A percentile compares a stretch with the other conserved stretches of the same genome.
These are phyloP conservation scores for Pichiaceae sp. DNA, from an alignment of 1,139 yeast species.

Conservation along the genomic window DNA sequence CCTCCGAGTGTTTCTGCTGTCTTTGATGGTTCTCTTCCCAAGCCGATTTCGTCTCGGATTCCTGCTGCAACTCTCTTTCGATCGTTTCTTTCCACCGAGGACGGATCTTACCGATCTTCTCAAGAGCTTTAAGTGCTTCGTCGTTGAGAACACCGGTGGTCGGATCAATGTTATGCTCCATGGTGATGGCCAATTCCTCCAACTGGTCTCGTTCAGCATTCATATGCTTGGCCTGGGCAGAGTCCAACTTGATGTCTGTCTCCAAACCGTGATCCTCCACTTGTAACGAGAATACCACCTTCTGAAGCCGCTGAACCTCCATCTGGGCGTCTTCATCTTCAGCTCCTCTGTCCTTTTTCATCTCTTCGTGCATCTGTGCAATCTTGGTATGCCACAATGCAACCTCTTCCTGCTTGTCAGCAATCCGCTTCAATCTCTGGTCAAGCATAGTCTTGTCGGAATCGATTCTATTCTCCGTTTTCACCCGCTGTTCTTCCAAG, in stretches of 20 bases:
- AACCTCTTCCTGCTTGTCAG: constrained; percentile 24
- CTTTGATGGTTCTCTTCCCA: constrained; percentile 26
- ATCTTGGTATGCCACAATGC: constrained; percentile 23
- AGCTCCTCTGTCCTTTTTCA: constrained; percentile 11
- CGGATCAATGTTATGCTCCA: constrained; percentile 23
- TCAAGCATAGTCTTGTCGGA: constrained; percentile 22
- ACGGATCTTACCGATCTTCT: constrained; percentile 18
- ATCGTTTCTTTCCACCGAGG: constrained; percentile 23
- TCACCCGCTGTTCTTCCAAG: constrained; percentile 33
- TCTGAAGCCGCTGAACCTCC: constrained; percentile 22
- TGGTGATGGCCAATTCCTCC: constrained; percentile 19
- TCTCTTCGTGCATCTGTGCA: constrained; percentile 17
- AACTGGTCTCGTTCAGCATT: constrained; percentile 23
- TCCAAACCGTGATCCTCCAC: constrained; percentile 28
- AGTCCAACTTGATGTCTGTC: constrained; percentile 28
- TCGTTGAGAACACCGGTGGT: constrained; percentile 25
- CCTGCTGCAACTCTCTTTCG: constrained; percentile 20
- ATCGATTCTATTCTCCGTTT: constrained; percentile 24
- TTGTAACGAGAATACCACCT: constrained; percentile 18
- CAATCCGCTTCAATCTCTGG: constrained; percentile 21
- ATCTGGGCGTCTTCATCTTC: constrained; percentile 7
- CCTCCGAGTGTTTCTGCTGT: constrained; percentile 14
- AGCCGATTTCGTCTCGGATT: constrained; percentile 22
- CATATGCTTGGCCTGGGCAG: constrained; percentile 21
- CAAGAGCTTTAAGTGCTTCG: constrained; percentile 23